Evolutionary conservation across 1,139 yeast genomes (phyloP), one percentile per base, ranked within the genome.

Genomic region (Yamadazyma atmosphaerica): DNA sequence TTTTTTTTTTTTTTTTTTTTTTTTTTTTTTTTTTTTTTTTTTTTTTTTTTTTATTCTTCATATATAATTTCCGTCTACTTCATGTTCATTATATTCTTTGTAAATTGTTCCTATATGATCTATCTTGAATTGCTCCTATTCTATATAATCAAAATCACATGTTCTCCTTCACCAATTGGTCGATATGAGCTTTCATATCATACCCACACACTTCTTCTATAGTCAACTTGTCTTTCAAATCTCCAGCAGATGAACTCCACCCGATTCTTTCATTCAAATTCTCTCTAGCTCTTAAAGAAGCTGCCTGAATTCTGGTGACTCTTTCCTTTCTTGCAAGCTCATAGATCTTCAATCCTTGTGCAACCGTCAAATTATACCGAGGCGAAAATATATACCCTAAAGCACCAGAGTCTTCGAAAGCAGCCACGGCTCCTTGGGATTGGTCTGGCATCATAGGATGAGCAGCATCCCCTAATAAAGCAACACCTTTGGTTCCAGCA

Each of bases 401-500:
- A 12, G 55, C 55, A 10, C 59, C 61, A 5, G 57, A 50, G 41
- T 58, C 63, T 44, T 58, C 73, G 37, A 67, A 54, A 1, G 72
- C 72, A 45, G 63, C 66, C 3, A 66, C 67, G 10, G 72, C 72
- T 13, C 73, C 73, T 36, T 62, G 65, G 7, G 70, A 67, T 36
- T 66, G 53, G 46, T 66, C 67, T 4, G 73, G 72, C 45, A 67
- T 51, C 43, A 67, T 67, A 3, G 72, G 63, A 46, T 67, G 74
- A 17, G 65, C 61, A 2, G 69, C 61, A 47, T 65, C 73, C n/a
- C 71, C 71, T 13, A 65, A 35, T 22, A 65, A 49, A 14, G 58
- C 60, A 17, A 63, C 52, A 3, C 50, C 50, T 32, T 41, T 46
- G 18, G 47, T 49, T n/a, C 51, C 56, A 17, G 43, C 43, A 15